These are phyloP conservation scores for Linnemannia exigua DNA, from an alignment of 192 early-diverging fungal species.

Conservation along the genomic window DNA sequence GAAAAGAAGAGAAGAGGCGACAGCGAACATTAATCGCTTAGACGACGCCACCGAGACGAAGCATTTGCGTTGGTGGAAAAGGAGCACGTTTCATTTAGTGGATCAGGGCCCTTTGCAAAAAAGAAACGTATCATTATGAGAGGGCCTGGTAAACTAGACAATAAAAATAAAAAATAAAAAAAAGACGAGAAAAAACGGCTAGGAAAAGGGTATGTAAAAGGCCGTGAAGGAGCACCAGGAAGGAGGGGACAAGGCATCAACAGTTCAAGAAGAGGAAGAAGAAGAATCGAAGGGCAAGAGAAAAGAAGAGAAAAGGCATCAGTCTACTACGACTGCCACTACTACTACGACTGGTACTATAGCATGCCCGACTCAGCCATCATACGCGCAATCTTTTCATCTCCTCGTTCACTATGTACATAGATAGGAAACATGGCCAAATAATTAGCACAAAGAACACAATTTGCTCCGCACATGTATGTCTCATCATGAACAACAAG, in stretches of 20 bases:
- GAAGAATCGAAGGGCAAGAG: background rate
- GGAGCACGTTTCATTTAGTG: no score
- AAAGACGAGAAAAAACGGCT: background rate
- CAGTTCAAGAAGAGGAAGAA: background rate
- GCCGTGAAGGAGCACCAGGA: background rate
- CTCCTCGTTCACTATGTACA: conserved; percentile 70
- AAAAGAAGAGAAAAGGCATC: background rate
- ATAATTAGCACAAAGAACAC: background rate
- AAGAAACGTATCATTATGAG: no score
- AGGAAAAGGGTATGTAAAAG: background rate
- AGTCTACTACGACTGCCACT: no score
- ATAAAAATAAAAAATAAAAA: no score
- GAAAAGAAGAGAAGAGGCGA: background rate
- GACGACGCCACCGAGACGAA: no score
- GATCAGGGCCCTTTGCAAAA: no score
- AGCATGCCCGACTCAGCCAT: conserved; percentile 79
- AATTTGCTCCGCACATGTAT: background rate
- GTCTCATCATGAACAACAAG: background rate
- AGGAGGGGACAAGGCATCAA: no score
- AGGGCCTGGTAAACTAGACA: no score
- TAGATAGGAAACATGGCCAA: background rate
- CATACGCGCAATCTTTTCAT: conserved; percentile 80
- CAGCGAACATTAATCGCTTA: background rate
- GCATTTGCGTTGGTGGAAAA: no score
- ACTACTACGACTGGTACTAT: no score